Evolutionary conservation across 176 grass and related monocot species (phyloP).

Genomic region (Lolium rigidum): DNA sequence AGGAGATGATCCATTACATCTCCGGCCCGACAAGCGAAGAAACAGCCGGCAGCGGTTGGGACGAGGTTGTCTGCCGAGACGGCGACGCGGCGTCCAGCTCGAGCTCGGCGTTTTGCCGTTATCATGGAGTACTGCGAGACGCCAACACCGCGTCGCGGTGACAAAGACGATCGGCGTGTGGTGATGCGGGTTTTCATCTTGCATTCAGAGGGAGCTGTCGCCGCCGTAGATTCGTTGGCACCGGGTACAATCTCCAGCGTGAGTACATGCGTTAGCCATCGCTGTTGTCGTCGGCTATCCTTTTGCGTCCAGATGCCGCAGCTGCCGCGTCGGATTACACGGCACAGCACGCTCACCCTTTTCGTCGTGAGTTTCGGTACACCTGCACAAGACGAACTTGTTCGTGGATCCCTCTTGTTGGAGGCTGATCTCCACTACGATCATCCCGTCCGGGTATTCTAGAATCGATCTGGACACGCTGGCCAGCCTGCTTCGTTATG

Average conservation of each 20-base stretch:
- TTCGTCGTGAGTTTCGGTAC: constrained; percentile 32
- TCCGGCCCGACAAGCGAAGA: too few species aligned
- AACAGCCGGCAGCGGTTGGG: too few species aligned
- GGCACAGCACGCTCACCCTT: background rate
- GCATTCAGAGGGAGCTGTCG: background rate
- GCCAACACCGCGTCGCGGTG: too few species aligned
- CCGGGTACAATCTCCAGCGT: background rate
- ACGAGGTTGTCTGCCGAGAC: too few species aligned
- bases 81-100: too few species aligned
- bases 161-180: background rate
- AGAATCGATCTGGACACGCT: too few species aligned
- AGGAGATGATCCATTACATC: too few species aligned
- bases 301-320: background rate
- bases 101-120: too few species aligned
- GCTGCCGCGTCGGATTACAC: background rate
- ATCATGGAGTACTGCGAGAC: too few species aligned
- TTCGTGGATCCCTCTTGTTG: background rate
- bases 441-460: constrained; percentile 37
- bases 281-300: constrained; percentile 18
- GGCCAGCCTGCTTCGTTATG: constrained; percentile 18
- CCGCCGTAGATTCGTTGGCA: too few species aligned
- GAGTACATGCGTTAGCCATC: background rate
- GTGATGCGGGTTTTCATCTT: background rate
- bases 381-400: constrained; percentile 36
- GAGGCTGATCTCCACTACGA: constrained; percentile 61